Percentiles rank a stretch among this genome's conserved stretches.
Evolutionary conservation across 1,139 yeast species (phyloP).

Genomic region (Taphrina confusa): DNA sequence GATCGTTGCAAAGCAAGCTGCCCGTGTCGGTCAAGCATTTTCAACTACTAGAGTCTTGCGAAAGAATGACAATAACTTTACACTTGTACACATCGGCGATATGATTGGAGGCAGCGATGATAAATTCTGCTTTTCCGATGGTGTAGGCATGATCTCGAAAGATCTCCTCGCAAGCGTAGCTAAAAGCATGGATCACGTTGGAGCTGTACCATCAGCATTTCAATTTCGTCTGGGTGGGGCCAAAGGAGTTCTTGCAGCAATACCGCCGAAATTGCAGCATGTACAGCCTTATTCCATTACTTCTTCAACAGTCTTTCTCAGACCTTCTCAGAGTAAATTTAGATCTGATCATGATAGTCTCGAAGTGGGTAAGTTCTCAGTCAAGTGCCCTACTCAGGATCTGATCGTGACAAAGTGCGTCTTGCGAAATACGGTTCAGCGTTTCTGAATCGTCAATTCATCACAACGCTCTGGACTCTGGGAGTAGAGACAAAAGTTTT

Average conservation of each 20-base stretch:
- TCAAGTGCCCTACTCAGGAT: background rate
- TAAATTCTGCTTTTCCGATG: constrained; percentile 36
- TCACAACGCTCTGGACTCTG: constrained; percentile 34
- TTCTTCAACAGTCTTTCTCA: constrained; percentile 9
- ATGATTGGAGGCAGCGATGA: constrained; percentile 21
- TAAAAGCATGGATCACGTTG: constrained; percentile 12
- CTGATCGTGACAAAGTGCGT: background rate
- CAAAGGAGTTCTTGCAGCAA: constrained; percentile 35
- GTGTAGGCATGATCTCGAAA: constrained; percentile 36
- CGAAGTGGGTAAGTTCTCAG: constrained; percentile 30
- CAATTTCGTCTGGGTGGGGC: constrained; percentile 38
- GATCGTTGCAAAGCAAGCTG: constrained; percentile 33
- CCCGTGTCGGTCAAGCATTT: constrained; percentile 38
- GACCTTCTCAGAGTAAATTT: constrained; percentile 36
- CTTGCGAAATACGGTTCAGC: constrained; percentile 25
- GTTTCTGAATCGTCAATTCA: constrained; percentile 35
- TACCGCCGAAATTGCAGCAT: constrained; percentile 23
- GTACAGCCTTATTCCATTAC: constrained; percentile 2
- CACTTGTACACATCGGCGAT: background rate
- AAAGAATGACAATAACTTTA: background rate
- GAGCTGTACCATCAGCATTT: constrained; percentile 35
- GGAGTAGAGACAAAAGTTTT: constrained; percentile 34
- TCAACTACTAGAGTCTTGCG: constrained; percentile 36
- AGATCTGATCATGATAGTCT: constrained; percentile 27
- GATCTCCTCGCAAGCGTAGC: constrained; percentile 32